A percentile compares a stretch with the other conserved stretches of the same genome.
These are phyloP conservation scores for Trypanosoma lewisi DNA, from an alignment of 208 protist species.

Conservation along the genomic window DNA sequence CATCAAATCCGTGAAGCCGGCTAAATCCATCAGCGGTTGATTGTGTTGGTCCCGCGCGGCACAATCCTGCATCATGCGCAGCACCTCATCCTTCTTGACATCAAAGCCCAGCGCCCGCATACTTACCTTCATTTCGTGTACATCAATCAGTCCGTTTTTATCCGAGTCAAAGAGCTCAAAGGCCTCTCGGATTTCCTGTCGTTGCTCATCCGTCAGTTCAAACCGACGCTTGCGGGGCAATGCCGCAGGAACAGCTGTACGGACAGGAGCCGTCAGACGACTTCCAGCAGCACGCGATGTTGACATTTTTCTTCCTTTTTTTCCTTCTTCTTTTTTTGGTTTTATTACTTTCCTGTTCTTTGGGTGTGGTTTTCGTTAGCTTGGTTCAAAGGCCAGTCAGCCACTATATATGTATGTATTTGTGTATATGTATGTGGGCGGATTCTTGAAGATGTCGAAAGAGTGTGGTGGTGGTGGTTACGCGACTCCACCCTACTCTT, in stretches of 20 bases:
- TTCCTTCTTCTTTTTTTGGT: neutral
- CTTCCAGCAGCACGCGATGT: slow-evolving; percentile 27
- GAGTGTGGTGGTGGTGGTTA: neutral
- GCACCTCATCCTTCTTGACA: slow-evolving; percentile 94
- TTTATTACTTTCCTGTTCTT: neutral
- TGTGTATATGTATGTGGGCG: neutral
- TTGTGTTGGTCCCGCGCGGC: slow-evolving; percentile 77
- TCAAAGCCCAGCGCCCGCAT: slow-evolving; percentile 99
- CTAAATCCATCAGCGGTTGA: slow-evolving; percentile 87
- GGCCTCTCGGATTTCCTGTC: slow-evolving; percentile 98
- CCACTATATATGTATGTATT: neutral
- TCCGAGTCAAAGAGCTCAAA: slow-evolving; percentile 99
- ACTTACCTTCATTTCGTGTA: slow-evolving; percentile 99
- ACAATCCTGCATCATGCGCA: slow-evolving; percentile 87
- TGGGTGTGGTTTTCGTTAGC: no score
- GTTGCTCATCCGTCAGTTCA: slow-evolving; percentile 98
- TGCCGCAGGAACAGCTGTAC: slow-evolving; percentile 42
- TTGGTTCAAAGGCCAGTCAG: no score
- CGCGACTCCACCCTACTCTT: no score
- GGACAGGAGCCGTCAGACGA: slow-evolving; percentile 36
- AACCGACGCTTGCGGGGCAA: slow-evolving; percentile 74
- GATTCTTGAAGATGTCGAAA: neutral
- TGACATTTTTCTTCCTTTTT: slow-evolving; percentile 15
- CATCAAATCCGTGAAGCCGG: slow-evolving; percentile 93
- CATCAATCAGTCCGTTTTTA: slow-evolving; percentile 95